Conservation (phyloP, 805 yeast species). For the Suhomyces kilbournensis region DNA sequence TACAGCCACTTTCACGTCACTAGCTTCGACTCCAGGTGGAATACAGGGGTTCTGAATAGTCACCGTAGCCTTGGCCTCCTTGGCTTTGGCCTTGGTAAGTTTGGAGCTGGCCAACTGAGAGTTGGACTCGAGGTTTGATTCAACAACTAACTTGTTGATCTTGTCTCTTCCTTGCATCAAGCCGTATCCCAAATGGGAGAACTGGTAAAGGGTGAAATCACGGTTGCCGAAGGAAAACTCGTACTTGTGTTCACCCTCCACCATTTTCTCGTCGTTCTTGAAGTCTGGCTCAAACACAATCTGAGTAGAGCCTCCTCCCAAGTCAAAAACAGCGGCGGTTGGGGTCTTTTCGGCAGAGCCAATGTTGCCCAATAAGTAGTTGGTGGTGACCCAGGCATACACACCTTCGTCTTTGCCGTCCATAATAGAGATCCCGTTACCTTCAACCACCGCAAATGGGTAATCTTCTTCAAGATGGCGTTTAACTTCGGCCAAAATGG, state of each 20-base stretch:
- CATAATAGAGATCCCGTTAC: slow-evolving; percentile 89
- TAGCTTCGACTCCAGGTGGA: slow-evolving; percentile 69
- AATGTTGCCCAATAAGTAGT: slow-evolving; percentile 89
- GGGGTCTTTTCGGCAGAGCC: slow-evolving; percentile 73
- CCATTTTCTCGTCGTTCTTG: slow-evolving; percentile 55
- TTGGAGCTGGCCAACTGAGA: slow-evolving; percentile 13
- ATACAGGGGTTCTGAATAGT: slow-evolving; percentile 78
- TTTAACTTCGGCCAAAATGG: slow-evolving; percentile 75
- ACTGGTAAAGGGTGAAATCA: slow-evolving; percentile 81
- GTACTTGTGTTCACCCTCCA: slow-evolving; percentile 86
- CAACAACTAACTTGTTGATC: slow-evolving; percentile 65
- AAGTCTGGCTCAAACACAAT: slow-evolving; percentile 95
- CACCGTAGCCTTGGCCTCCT: slow-evolving; percentile 39
- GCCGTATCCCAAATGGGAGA: slow-evolving; percentile 94
- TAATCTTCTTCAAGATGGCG: slow-evolving; percentile 70
- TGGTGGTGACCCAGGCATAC: slow-evolving; percentile 97
- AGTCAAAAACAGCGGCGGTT: slow-evolving; percentile 95
- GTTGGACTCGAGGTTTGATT: slow-evolving; percentile 39
- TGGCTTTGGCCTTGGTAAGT: slow-evolving; percentile 28
- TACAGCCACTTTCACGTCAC: slow-evolving; percentile 58
- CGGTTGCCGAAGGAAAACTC: slow-evolving; percentile 77
- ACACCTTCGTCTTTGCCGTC: slow-evolving; percentile 97
- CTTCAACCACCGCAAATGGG: slow-evolving; percentile 89
- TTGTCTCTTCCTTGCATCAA: slow-evolving; percentile 90
- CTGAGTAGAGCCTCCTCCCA: slow-evolving; percentile 98